Conservation (phyloP, 2,329 filamentous ascomycete species). For the Dactylellina haptotyla region DNA sequence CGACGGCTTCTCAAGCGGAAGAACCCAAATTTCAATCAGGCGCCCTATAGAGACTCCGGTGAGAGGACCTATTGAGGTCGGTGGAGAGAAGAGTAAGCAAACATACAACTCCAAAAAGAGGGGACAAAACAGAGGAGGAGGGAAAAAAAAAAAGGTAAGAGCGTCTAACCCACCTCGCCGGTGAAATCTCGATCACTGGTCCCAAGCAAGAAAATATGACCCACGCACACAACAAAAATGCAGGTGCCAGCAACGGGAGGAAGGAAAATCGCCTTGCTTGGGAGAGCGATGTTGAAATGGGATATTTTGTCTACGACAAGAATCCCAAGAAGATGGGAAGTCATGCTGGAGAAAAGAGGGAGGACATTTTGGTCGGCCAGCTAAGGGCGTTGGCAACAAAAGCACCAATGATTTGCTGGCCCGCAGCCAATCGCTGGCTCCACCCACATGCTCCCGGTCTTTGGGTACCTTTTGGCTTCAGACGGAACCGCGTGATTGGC, state of each 20-base stretch:
- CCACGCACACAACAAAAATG: constrained; percentile 49
- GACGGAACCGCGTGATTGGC: constrained; percentile 36
- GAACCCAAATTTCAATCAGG: constrained; percentile 11
- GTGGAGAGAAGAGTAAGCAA: constrained; percentile 48
- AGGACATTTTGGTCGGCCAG: constrained; percentile 35
- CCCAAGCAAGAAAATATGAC: constrained; percentile 52
- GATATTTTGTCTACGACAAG: constrained; percentile 41
- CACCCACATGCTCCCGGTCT: constrained; percentile 48
- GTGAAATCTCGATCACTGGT: constrained; percentile 39
- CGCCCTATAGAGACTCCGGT: constrained; percentile 13
- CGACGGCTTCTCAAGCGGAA: constrained; percentile 12
- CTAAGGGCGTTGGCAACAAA: constrained; percentile 36
- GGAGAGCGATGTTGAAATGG: constrained; percentile 44
- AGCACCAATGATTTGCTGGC: constrained; percentile 48
- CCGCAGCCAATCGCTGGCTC: constrained; percentile 53
- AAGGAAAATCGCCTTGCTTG: constrained; percentile 41
- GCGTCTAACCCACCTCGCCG: constrained; percentile 41
- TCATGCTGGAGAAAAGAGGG: constrained; percentile 41
- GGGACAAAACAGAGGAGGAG: constrained; percentile 8
- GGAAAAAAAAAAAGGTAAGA: constrained; percentile 21
- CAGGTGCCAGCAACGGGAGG: constrained; percentile 30
- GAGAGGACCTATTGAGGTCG: constrained; percentile 36
- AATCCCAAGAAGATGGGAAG: constrained; percentile 51
- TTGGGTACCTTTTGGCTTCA: constrained; percentile 50
- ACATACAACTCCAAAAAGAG: constrained; percentile 46